Percentiles rank a stretch among this genome's conserved stretches.
These are phyloP conservation scores for Cydonia oblonga DNA, from an alignment of 331 rosid species.

Conservation along the genomic window DNA sequence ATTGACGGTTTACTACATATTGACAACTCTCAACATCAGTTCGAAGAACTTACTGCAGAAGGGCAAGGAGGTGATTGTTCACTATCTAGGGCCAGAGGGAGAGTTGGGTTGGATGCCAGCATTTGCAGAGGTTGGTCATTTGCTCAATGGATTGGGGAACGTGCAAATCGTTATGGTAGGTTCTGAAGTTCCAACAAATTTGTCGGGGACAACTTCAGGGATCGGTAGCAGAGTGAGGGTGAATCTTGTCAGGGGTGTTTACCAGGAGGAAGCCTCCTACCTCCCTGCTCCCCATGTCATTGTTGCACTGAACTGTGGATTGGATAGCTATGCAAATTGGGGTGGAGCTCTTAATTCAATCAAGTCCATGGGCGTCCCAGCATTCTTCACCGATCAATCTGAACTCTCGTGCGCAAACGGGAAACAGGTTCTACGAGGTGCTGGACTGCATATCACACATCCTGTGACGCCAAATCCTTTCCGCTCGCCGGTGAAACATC, in stretches of 20 bases:
- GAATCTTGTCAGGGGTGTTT: slow-evolving; percentile 48
- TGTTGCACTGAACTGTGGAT: slow-evolving; percentile 42
- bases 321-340: slow-evolving; percentile 38
- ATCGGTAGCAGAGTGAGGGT: slow-evolving; percentile 55
- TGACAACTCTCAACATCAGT: slow-evolving; percentile 41
- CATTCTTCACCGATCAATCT: slow-evolving; percentile 49
- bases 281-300: slow-evolving; percentile 42
- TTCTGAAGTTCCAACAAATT: slow-evolving; percentile 49
- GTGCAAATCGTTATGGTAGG: slow-evolving; percentile 58
- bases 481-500: slow-evolving; percentile 49
- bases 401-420: slow-evolving; percentile 43
- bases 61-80: slow-evolving; percentile 52
- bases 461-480: slow-evolving; percentile 63
- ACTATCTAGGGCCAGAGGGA: slow-evolving; percentile 55
- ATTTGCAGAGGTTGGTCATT: slow-evolving; percentile 51
- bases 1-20: slow-evolving; percentile 44
- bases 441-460: slow-evolving; percentile 45
- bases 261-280: slow-evolving; percentile 57
- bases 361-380: slow-evolving; percentile 40
- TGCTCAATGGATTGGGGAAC: slow-evolving; percentile 48
- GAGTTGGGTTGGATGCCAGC: slow-evolving; percentile 68
- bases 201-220: slow-evolving; percentile 54
- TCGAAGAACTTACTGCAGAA: slow-evolving; percentile 48
- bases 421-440: slow-evolving; percentile 40
- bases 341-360: slow-evolving; percentile 41